These are phyloP conservation scores for Chytriomyces sp. DNA, from an alignment of 192 early-diverging fungal species.

Conservation along the genomic window DNA sequence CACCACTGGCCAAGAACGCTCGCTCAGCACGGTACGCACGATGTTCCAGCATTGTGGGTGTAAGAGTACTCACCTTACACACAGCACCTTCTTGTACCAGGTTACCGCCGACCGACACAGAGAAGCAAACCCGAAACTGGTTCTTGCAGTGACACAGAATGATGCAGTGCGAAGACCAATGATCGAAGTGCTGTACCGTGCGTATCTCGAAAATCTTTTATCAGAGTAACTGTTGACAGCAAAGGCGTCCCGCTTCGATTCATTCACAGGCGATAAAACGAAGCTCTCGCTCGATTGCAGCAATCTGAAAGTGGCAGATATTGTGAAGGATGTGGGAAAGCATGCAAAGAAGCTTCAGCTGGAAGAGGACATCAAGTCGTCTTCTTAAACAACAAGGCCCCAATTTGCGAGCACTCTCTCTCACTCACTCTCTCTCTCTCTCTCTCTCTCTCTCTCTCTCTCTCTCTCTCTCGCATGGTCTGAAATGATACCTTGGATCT, in stretches of 20 bases:
- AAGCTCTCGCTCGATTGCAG: slow-evolving; percentile 9
- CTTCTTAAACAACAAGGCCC: slow-evolving; percentile 5
- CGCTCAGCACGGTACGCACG: slow-evolving; percentile 28
- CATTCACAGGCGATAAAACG: slow-evolving; percentile 32
- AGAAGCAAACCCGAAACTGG: slow-evolving; percentile 30
- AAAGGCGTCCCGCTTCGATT: not conserved
- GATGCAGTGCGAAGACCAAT: slow-evolving; percentile 20
- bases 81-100: slow-evolving; percentile 31
- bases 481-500: too few species aligned
- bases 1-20: slow-evolving; percentile 27
- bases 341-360: slow-evolving; percentile 36
- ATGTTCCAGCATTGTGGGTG: not conserved
- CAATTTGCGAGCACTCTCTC: not conserved
- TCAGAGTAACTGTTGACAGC: not conserved
- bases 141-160: slow-evolving; percentile 20
- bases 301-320: slow-evolving; percentile 23
- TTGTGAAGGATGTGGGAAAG: slow-evolving; percentile 28
- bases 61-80: not conserved
- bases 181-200: slow-evolving; percentile 35
- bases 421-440: not conserved
- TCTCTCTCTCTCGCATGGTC: not conserved
- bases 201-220: not conserved
- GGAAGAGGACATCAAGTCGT: slow-evolving; percentile 36
- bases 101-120: slow-evolving; percentile 30
- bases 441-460: not conserved